Evolutionary conservation across 768 basidiomycete species (phyloP).

Genomic region (Bullera alba): DNA sequence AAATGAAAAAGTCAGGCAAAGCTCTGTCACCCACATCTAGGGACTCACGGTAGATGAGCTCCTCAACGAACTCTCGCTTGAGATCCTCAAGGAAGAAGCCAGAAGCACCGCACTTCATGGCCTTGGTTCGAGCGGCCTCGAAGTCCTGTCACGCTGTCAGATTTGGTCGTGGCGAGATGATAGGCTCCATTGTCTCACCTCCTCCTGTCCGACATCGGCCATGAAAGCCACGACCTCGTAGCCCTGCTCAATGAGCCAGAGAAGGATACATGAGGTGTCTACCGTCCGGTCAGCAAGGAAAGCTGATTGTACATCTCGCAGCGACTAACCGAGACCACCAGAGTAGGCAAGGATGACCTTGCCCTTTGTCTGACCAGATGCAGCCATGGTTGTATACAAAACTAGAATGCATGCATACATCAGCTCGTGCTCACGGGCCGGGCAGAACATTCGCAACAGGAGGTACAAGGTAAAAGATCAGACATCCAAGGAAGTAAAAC

Average conservation of each 20-base stretch:
- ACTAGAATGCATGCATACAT: slow-evolving; percentile 2
- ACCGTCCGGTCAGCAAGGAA: slow-evolving; percentile 3
- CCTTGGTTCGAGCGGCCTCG: slow-evolving; percentile 81
- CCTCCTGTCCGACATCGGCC: slow-evolving; percentile 48
- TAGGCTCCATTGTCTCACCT: slow-evolving; percentile 16
- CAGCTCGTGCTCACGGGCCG: slow-evolving; percentile 5
- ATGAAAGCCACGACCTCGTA: slow-evolving; percentile 95
- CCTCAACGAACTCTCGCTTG: slow-evolving; percentile 87
- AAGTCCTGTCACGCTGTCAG: no score
- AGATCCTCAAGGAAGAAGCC: slow-evolving; percentile 95
- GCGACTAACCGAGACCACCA: slow-evolving; percentile 77
- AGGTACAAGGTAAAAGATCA: slow-evolving; percentile 21
- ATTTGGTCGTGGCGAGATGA: no score
- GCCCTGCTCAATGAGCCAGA: slow-evolving; percentile 96
- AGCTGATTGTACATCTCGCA: slow-evolving; percentile 3
- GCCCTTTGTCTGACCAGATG: slow-evolving; percentile 51
- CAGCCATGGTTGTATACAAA: slow-evolving; percentile 18
- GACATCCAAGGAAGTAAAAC: slow-evolving; percentile 48
- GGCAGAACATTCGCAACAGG: not conserved
- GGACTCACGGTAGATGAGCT: slow-evolving; percentile 73
- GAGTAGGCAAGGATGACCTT: slow-evolving; percentile 97
- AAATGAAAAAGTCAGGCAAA: not conserved
- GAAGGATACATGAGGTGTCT: slow-evolving; percentile 99
- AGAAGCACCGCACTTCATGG: slow-evolving; percentile 82
- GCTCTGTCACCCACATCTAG: not conserved